Evolutionary conservation across 176 grass and related monocot species (phyloP), one percentile per base, ranked within the genome.

Genomic region (Avena insularis): DNA sequence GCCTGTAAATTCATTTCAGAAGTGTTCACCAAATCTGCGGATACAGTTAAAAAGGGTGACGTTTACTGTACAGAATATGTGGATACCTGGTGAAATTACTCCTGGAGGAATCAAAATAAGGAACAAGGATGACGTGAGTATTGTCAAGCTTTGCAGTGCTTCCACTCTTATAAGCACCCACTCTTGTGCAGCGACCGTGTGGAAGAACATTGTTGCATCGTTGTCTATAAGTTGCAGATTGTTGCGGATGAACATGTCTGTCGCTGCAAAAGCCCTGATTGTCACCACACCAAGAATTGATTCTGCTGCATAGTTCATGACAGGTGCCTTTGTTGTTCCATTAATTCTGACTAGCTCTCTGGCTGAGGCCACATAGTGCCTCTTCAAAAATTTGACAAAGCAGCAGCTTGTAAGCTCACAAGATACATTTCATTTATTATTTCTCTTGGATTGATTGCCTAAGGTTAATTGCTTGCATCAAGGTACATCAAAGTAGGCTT

Each of bases 91-190:
- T 85, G 93, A 85, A 90, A 98, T 89, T 33, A 8, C 14, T 81
- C 90, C 90, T 70, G 83, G 90, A 90, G 96, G 96, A 86, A 95
- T 79, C 82, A 94, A 80, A 82, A 94, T 60, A 69, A 98, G 93
- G 79, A 92, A 92, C 79, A 98, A 77, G 55, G 92, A 85, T 57
- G 93, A 87, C 57, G 90, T 88, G 45, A 95, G 40, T 79, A 98
- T 82, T 16, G 93, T 95, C 78, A 98, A 75, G 67, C 84, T 88
- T 85, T 98, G 96, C 25, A 98, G 84, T 33, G 91, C 77, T 67
- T 98, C 96, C 31, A 95, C 96, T 84, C 96, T 95, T 63, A 98
- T 76, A 17, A 98, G 93, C 23, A 98, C 92, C 96, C 96, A 98
- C n/a, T 98, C 96, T 47, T 94, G 90, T 8, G 90, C 67, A n/a